Evolutionary conservation across 257 asterid species (phyloP).

Genomic region (Solanum pimpinellifolium): DNA sequence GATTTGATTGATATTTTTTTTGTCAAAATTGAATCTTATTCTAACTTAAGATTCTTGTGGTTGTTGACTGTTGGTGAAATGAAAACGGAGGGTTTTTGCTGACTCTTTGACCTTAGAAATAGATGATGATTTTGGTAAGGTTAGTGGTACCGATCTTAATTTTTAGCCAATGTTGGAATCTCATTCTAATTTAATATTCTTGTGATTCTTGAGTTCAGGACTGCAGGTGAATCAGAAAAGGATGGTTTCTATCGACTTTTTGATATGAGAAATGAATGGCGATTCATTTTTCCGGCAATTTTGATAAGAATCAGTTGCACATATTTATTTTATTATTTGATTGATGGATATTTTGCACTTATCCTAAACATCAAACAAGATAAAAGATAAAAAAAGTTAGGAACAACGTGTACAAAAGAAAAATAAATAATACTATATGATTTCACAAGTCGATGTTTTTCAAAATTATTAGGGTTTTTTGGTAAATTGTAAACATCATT

Average conservation of each 20-base stretch:
- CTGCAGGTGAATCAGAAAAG: not conserved
- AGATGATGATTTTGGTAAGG: too few relatives aligned
- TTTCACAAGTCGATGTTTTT: not conserved
- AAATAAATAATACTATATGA: too few relatives aligned
- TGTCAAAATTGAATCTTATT: too few relatives aligned
- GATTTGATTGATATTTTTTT: not conserved
- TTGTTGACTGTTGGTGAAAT: not conserved
- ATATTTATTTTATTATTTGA: too few relatives aligned
- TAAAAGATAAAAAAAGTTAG: too few relatives aligned
- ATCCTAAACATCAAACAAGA: not conserved
- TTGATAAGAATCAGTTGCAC: not conserved
- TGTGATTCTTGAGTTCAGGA: not conserved
- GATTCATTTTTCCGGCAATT: too few relatives aligned
- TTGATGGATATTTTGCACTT: not conserved
- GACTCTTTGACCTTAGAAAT: not conserved
- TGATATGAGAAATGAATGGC: too few relatives aligned
- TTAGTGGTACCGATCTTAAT: not conserved
- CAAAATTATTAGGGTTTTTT: too few relatives aligned
- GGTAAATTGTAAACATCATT: too few relatives aligned
- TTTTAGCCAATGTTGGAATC: not conserved
- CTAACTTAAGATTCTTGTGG: not conserved
- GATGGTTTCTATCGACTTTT: not conserved
- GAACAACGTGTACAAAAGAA: not conserved
- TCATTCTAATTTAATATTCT: not conserved
- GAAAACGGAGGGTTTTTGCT: not conserved